A percentile compares a stretch with the other conserved stretches of the same genome.
Conservation (phyloP, 179 eudicot genomes). For the Beta lomatogona region DNA sequence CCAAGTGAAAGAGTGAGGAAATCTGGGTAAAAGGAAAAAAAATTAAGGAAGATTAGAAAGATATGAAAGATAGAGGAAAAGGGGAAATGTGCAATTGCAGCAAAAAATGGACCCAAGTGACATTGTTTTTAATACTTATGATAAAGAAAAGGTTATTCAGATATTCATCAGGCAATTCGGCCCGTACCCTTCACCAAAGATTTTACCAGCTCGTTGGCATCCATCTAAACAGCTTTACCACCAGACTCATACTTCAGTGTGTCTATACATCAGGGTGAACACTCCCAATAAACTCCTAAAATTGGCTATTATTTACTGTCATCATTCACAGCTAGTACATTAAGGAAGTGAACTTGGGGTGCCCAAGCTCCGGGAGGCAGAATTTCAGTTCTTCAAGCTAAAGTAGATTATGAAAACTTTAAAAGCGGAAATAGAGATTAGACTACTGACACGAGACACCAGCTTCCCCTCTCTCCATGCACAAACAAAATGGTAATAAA, state of each 20-base stretch:
- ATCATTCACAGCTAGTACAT: background rate
- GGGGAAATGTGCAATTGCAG: too few species aligned
- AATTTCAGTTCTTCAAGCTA: background rate
- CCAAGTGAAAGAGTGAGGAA: too few species aligned
- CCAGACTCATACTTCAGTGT: background rate
- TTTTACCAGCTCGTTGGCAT: background rate
- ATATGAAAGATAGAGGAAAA: too few species aligned
- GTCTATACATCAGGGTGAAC: background rate
- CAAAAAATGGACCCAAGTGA: too few species aligned
- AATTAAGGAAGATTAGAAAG: too few species aligned
- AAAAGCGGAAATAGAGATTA: background rate
- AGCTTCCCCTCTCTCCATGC: background rate
- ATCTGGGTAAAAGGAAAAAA: too few species aligned
- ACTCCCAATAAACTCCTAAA: background rate
- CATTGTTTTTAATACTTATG: too few species aligned
- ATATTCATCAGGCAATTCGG: too few species aligned
- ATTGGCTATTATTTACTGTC: constrained; percentile 1
- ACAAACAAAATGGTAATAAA: background rate
- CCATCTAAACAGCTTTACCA: background rate
- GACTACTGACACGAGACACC: background rate
- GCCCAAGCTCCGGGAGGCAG: background rate
- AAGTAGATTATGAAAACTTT: background rate
- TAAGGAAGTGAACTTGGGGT: background rate
- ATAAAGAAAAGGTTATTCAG: too few species aligned
- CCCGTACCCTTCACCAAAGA: background rate